Conservation (phyloP, 2,329 filamentous ascomycete species). For the Diaporthe sp. region DNA sequence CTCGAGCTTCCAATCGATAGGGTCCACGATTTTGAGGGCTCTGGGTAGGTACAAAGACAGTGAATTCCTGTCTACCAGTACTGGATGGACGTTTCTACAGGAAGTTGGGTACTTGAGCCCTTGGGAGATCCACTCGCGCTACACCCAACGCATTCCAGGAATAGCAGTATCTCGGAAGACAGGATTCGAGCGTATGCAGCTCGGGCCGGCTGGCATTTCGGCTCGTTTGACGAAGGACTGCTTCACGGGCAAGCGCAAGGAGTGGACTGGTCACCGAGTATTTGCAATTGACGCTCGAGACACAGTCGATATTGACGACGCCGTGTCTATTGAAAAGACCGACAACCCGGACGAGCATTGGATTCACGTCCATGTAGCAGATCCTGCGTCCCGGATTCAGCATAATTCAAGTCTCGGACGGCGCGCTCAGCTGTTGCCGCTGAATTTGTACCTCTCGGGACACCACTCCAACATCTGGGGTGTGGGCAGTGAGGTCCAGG, state of each 20-base stretch:
- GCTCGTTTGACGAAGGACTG: constrained; percentile 52
- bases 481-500: constrained; percentile 49
- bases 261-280: constrained; percentile 71
- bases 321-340: constrained; percentile 77
- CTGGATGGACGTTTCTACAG: constrained; percentile 78
- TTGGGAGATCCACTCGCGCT: constrained; percentile 77
- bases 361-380: constrained; percentile 84
- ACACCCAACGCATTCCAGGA: constrained; percentile 68
- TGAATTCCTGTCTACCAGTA: constrained; percentile 58
- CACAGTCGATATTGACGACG: constrained; percentile 84
- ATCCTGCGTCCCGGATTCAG: constrained; percentile 79
- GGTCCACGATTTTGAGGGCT: constrained; percentile 74
- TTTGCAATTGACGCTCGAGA: constrained; percentile 80
- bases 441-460: constrained; percentile 73
- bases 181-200: constrained; percentile 55
- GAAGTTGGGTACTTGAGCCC: constrained; percentile 80
- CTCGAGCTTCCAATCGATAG: constrained; percentile 71
- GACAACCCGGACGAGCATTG: constrained; percentile 70
- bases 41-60: constrained; percentile 70
- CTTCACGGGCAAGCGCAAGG: constrained; percentile 65
- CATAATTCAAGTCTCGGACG: constrained; percentile 70
- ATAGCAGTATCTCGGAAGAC: constrained; percentile 59
- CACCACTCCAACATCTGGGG: constrained; percentile 70
- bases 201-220: constrained; percentile 40
- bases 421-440: constrained; percentile 71